These are phyloP conservation scores for Aureobasidium sp. DNA, from an alignment of 2,329 filamentous ascomycete genomes.

Conservation along the genomic window DNA sequence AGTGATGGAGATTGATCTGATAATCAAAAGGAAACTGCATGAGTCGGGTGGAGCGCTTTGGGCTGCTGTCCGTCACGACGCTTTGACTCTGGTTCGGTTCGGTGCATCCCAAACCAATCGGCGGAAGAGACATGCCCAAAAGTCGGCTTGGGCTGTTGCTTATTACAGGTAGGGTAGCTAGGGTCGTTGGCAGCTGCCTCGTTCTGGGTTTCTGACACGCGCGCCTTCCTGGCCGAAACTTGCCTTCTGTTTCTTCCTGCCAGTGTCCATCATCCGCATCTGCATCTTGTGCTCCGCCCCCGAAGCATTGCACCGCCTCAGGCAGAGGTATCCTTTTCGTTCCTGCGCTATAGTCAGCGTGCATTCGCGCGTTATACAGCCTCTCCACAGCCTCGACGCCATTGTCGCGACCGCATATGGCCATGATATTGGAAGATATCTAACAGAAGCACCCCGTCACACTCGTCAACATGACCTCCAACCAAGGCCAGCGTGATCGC, in stretches of 20 bases:
- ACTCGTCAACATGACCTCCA: conserved; percentile 3
- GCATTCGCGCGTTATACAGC: conserved; percentile 11
- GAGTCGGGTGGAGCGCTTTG: not conserved
- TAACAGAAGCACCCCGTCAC: not conserved
- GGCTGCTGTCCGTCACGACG: not conserved
- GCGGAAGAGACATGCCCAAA: not conserved
- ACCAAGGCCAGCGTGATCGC: conserved; percentile 7
- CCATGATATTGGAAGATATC: conserved; percentile 14
- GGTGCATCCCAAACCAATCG: conserved; percentile 6
- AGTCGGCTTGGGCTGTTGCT: not conserved
- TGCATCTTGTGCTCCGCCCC: conserved; percentile 6
- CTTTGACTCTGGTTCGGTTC: conserved; percentile 9
- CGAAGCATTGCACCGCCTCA: conserved; percentile 1
- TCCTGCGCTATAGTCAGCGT: not conserved
- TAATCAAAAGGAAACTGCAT: conserved; percentile 1
- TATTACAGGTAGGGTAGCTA: conserved; percentile 10
- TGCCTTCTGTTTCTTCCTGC: conserved; percentile 7
- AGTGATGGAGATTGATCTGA: not conserved
- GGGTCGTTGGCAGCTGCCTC: conserved; percentile 4
- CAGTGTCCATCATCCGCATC: not conserved
- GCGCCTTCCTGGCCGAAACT: not conserved
- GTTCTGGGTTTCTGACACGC: conserved; percentile 6
- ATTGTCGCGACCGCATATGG: conserved; percentile 5
- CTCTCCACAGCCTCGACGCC: conserved; percentile 14
- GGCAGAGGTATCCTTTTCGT: not conserved